Base-by-base conservation (phyloP, 2,329 filamentous ascomycete species). In the Aspergillus novofumigatus region DNA sequence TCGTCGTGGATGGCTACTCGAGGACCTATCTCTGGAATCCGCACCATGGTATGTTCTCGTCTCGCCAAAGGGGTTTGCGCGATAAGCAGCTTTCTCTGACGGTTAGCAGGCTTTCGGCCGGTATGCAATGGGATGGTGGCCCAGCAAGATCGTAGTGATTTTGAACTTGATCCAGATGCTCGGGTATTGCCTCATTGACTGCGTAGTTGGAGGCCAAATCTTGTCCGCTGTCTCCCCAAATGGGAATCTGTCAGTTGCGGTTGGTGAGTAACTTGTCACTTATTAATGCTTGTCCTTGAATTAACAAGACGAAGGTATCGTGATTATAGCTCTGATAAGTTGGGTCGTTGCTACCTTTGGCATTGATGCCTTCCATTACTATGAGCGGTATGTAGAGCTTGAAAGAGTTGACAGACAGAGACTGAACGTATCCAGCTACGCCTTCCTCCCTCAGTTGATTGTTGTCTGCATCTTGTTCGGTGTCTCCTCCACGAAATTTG, bases 261-360 rank as follows among this genome's bases (percentile, higher is more conserved):
- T 89, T 1, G 86, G 87, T 63, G 65, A 53, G 71, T 63, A 56
- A n/a, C 21, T n/a, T 38, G 7, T 9, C 42, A 8, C 10, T 20
- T 54, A 26, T 47, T 41, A 17, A 3, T 28, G 29, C 17, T 9
- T 9, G 17, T 25, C 2, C 21, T 26, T 8, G 49, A 7, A 44
- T 41, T 63, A 21, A 66, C 50, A 53, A 60, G 8, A 53, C 6
- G 49, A 57, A 70, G 74, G 74, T 7, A 88, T 90, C 61, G 77
- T 89, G 44, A 82, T 89, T 49, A 81, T 85, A 11, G 83, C 84
- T 1, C 63, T 87, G 25, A 81, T 88, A 38, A 83, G 82, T 29
- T 87, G 84, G 83, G 73, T 78, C 1, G 80, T 90, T 45, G 86
- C 85, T 1, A 86, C 84, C 0, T 88, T 89, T 67, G 87, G 87